Conservation (phyloP, 768 basidiomycete species). For the Tulasnella sp. region DNA sequence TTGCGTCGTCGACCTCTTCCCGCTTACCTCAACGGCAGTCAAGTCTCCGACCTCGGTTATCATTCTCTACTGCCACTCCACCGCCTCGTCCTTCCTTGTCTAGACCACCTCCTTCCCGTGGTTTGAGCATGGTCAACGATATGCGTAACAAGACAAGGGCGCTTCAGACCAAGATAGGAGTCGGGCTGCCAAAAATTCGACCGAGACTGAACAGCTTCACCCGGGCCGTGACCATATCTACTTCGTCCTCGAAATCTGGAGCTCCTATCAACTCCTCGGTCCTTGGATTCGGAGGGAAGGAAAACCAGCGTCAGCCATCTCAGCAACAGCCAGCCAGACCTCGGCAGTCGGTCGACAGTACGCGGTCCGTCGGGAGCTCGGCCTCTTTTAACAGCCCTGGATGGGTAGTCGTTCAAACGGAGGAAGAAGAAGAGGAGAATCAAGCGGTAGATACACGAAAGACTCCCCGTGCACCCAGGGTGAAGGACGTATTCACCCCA, state of each 20-base stretch:
- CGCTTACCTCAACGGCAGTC: background rate
- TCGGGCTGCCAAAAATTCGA: slow-evolving; percentile 6
- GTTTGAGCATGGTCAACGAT: slow-evolving; percentile 18
- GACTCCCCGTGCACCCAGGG: background rate
- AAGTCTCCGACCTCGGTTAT: background rate
- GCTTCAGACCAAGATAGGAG: slow-evolving; percentile 28
- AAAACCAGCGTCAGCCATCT: background rate
- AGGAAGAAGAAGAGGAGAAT: background rate
- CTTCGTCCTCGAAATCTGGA: background rate
- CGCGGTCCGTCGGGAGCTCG: background rate
- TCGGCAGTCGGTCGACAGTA: background rate
- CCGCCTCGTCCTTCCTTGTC: background rate
- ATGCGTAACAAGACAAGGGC: slow-evolving; percentile 22
- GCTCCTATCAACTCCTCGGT: background rate
- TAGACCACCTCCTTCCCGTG: slow-evolving; percentile 16
- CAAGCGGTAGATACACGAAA: background rate
- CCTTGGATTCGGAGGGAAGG: background rate
- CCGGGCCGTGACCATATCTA: background rate
- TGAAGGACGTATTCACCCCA: background rate
- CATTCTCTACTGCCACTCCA: background rate
- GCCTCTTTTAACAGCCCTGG: background rate
- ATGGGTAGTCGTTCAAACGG: slow-evolving; percentile 12
- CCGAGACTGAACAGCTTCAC: slow-evolving; percentile 22
- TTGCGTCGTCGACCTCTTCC: slow-evolving; percentile 5
- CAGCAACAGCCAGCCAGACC: background rate